Evolutionary conservation across 306 rosid genomes (phyloP).

Genomic region (Spatholobus suberectus): DNA sequence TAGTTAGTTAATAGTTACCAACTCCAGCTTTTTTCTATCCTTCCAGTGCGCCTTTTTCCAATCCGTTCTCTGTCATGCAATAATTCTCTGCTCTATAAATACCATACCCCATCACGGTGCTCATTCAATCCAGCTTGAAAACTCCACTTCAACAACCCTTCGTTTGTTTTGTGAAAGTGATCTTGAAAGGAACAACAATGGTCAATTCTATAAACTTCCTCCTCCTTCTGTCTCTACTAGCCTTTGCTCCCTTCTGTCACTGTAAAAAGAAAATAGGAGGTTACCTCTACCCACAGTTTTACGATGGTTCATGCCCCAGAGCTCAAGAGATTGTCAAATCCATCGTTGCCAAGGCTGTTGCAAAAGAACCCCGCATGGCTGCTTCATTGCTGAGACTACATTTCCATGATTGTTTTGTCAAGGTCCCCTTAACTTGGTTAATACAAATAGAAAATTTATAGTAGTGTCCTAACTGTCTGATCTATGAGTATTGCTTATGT

Average conservation of each 20-base stretch:
- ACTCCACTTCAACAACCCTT: constrained; percentile 29
- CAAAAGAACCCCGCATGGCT: constrained; percentile 80
- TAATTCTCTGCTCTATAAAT: constrained; percentile 52
- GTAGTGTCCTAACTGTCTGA: not conserved
- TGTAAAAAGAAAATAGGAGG: constrained; percentile 47
- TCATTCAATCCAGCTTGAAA: constrained; percentile 34
- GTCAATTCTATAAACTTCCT: constrained; percentile 45
- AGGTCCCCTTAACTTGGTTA: constrained; percentile 49
- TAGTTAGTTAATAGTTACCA: constrained; percentile 52
- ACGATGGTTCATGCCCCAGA: constrained; percentile 72
- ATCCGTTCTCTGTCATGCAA: constrained; percentile 24
- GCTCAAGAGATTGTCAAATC: constrained; percentile 76
- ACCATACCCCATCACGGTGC: constrained; percentile 29
- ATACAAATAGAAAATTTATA: not conserved
- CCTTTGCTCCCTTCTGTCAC: constrained; percentile 64
- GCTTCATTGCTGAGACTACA: constrained; percentile 89
- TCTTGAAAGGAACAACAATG: constrained; percentile 49
- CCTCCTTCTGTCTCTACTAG: constrained; percentile 62
- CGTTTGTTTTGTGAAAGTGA: constrained; percentile 22
- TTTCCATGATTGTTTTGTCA: constrained; percentile 94
- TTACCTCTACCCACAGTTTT: constrained; percentile 75
- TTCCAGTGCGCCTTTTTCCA: constrained; percentile 12
- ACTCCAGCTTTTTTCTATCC: constrained; percentile 51
- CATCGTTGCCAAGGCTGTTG: constrained; percentile 71
- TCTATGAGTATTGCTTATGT: not conserved